These are phyloP conservation scores for Tagetes erecta DNA, from an alignment of 129 eudicot genomes.

Conservation along the genomic window DNA sequence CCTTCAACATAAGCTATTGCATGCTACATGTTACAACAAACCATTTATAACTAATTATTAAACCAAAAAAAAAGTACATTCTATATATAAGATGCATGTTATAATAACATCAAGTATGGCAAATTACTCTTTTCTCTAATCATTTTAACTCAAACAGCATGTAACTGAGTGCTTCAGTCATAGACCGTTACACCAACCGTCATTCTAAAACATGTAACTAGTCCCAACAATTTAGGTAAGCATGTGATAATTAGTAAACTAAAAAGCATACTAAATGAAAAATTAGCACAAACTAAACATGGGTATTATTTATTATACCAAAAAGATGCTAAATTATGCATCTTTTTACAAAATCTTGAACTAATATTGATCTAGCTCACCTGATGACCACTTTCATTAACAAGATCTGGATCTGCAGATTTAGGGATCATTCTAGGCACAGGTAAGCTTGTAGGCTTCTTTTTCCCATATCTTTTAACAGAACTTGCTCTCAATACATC, in stretches of 20 bases:
- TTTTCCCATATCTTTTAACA: slow-evolving; percentile 73
- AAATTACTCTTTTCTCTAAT: neutral
- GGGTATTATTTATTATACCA: slow-evolving; percentile 8
- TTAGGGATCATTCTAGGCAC: slow-evolving; percentile 47
- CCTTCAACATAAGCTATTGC: slow-evolving; percentile 98
- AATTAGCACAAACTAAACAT: slow-evolving; percentile 18
- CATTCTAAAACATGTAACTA: too few relatives aligned
- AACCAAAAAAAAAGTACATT: neutral
- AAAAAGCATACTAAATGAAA: slow-evolving; percentile 9
- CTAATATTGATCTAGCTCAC: slow-evolving; percentile 31
- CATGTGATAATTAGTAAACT: slow-evolving; percentile 9
- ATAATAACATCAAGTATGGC: neutral
- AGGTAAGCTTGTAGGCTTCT: slow-evolving; percentile 61
- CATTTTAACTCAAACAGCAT: slow-evolving; percentile 12
- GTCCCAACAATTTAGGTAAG: neutral
- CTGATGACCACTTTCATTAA: slow-evolving; percentile 95
- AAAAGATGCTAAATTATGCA: slow-evolving; percentile 6
- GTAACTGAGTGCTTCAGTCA: neutral
- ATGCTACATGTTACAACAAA: slow-evolving; percentile 51
- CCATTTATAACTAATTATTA: neutral
- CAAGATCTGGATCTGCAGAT: slow-evolving; percentile 91
- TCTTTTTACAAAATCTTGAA: neutral
- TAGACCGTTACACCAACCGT: too few relatives aligned
- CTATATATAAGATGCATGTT: neutral
- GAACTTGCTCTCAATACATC: slow-evolving; percentile 88